Evolutionary conservation across 164 flowering plant species (phyloP).

Genomic region (Platanus orientalis): DNA sequence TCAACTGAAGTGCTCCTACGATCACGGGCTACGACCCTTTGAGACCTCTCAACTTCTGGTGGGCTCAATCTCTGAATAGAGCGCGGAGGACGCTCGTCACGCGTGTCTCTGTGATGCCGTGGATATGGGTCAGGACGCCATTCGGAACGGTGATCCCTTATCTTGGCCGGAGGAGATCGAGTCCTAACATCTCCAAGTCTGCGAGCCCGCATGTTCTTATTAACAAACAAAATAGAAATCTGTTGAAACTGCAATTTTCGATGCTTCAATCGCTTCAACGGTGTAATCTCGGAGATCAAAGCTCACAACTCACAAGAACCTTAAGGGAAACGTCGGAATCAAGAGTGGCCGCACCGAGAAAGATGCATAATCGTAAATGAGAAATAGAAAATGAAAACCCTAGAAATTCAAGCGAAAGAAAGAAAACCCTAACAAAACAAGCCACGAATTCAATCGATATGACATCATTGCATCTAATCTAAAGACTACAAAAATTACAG

Average conservation of each 20-base stretch:
- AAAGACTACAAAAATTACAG: not conserved
- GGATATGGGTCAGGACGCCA: conserved; percentile 5
- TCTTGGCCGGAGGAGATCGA: conserved; percentile 8
- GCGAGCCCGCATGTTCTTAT: conserved; percentile 8
- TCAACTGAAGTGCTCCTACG: conserved; percentile 20
- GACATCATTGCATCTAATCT: not conserved
- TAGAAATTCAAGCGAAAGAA: not conserved
- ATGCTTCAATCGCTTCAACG: not conserved
- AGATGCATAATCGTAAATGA: not conserved
- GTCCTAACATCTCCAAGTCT: conserved; percentile 3
- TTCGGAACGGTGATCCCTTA: conserved; percentile 11
- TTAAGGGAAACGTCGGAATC: not conserved
- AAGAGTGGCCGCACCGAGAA: not conserved
- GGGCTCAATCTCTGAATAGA: conserved; percentile 12
- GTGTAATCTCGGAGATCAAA: not conserved
- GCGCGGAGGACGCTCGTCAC: not conserved
- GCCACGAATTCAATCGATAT: not conserved
- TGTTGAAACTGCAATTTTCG: not conserved
- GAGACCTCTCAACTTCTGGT: conserved; percentile 3
- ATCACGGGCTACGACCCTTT: conserved; percentile 3
- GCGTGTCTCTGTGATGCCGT: not conserved
- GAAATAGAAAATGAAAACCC: not conserved
- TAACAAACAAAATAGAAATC: not conserved
- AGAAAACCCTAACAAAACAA: not conserved
- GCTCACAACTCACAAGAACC: not conserved